Conservation (phyloP, 2,329 filamentous ascomycete genomes). For the Onygena corvina region DNA sequence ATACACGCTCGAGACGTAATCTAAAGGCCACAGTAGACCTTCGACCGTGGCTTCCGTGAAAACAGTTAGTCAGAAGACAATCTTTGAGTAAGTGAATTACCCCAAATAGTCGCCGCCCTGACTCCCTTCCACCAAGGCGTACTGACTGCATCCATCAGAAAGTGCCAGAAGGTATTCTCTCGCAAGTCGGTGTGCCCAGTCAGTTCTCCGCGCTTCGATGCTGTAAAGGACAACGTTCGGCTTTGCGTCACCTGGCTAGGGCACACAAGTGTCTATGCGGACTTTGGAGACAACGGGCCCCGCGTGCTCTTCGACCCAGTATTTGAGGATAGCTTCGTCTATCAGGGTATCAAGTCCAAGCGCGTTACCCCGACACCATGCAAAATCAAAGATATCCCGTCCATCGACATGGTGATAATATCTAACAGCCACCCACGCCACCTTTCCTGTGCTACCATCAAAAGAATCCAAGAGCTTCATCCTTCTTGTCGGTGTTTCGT, state of each 20-base stretch:
- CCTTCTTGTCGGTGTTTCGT: slow-evolving; percentile 80
- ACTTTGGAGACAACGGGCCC: slow-evolving; percentile 74
- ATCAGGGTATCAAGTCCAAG: slow-evolving; percentile 61
- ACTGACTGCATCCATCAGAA: no score
- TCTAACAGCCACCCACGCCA: slow-evolving; percentile 93
- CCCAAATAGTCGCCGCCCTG: no score
- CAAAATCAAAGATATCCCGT: slow-evolving; percentile 61
- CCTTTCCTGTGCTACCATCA: slow-evolving; percentile 63
- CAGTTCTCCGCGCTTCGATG: slow-evolving; percentile 54
- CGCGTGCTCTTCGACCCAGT: slow-evolving; percentile 89
- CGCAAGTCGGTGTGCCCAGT: no score
- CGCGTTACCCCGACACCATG: slow-evolving; percentile 70
- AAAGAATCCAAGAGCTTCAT: slow-evolving; percentile 56
- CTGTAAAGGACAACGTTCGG: slow-evolving; percentile 44
- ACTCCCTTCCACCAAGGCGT: no score
- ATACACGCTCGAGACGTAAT: no score
- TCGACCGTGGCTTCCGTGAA: no score
- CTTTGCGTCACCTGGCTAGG: slow-evolving; percentile 89
- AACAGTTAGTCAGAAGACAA: no score
- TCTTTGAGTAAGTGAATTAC: no score
- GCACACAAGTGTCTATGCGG: slow-evolving; percentile 85
- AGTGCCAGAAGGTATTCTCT: no score
- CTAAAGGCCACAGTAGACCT: no score
- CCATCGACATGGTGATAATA: slow-evolving; percentile 51
- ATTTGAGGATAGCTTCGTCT: slow-evolving; percentile 64